A percentile compares a stretch with the other conserved stretches of the same genome.
phyloP scores from a whole-genome alignment of 1,139 yeast species.

The Candida tropicalis region DNA sequence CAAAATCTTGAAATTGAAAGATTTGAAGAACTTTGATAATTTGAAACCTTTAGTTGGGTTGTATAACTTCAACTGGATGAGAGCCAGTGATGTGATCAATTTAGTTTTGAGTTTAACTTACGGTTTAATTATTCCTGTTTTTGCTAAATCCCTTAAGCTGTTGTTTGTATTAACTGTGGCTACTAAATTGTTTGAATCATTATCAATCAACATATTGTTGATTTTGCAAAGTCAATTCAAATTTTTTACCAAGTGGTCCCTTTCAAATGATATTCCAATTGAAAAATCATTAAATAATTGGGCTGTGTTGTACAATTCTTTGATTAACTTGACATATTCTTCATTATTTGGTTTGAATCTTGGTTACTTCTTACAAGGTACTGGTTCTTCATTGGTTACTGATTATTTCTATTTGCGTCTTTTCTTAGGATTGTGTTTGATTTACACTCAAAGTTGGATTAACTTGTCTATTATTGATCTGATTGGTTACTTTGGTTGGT shows the following conservation, averaged over 20 bases:
- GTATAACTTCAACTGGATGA: constrained; percentile 64
- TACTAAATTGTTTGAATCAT: constrained; percentile 55
- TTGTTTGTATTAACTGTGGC: constrained; percentile 53
- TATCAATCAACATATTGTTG: constrained; percentile 56
- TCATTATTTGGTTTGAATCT: constrained; percentile 48
- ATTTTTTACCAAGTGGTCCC: constrained; percentile 66
- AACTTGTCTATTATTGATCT: constrained; percentile 70
- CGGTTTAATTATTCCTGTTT: constrained; percentile 46
- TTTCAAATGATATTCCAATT: constrained; percentile 68
- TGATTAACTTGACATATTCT: constrained; percentile 48
- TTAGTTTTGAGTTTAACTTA: constrained; percentile 49
- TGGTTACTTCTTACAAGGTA: constrained; percentile 28
- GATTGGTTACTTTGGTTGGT: constrained; percentile 88
- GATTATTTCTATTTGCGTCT: constrained; percentile 59
- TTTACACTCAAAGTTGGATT: constrained; percentile 71
- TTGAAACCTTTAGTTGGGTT: constrained; percentile 65
- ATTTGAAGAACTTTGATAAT: constrained; percentile 48
- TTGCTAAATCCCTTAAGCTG: constrained; percentile 27
- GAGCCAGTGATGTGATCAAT: constrained; percentile 67
- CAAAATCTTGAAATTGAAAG: constrained; percentile 43
- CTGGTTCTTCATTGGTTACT: constrained; percentile 23
- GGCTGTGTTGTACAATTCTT: constrained; percentile 68
- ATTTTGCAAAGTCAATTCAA: constrained; percentile 63
- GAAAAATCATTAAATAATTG: constrained; percentile 75
- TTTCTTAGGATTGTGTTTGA: constrained; percentile 56